phyloP scores from a whole-genome alignment of 2,329 filamentous ascomycete species.

The Pyrenophora teres region DNA sequence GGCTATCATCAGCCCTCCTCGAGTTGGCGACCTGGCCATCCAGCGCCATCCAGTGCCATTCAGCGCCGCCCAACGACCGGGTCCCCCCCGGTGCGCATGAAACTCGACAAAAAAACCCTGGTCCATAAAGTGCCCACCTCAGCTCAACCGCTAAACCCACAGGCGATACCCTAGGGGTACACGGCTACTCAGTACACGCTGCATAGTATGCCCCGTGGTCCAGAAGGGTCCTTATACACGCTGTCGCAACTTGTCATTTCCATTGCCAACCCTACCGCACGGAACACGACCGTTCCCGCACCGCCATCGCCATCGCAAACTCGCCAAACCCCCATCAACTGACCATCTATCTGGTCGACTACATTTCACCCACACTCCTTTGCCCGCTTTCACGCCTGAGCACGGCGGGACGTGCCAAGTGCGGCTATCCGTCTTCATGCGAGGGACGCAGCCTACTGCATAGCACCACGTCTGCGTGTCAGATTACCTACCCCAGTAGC shows the following conservation, averaged over 20 bases:
- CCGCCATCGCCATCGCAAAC: slow-evolving; percentile 12
- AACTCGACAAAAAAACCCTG: slow-evolving; percentile 23
- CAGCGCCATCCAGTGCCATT: slow-evolving; percentile 7
- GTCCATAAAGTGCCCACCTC: slow-evolving; percentile 10
- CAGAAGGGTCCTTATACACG: slow-evolving; percentile 4
- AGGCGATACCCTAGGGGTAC: slow-evolving; percentile 1
- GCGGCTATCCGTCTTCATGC: slow-evolving; percentile 13
- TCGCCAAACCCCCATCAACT: neutral
- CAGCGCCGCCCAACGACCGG: slow-evolving; percentile 12
- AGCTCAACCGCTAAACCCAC: slow-evolving; percentile 17
- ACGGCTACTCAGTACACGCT: neutral
- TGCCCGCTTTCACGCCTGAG: neutral
- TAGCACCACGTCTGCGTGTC: neutral
- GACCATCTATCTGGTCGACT: neutral
- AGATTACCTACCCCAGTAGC: slow-evolving; percentile 5
- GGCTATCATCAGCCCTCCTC: neutral
- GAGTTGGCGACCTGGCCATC: slow-evolving; percentile 2
- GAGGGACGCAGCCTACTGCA: slow-evolving; percentile 8
- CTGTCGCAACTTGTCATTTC: slow-evolving; percentile 7
- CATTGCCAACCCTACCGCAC: slow-evolving; percentile 10
- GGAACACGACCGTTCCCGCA: slow-evolving; percentile 4
- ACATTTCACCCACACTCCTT: neutral
- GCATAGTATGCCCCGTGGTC: slow-evolving; percentile 4
- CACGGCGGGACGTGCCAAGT: neutral
- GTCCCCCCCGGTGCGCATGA: slow-evolving; percentile 20